Evolutionary conservation across 2,329 filamentous ascomycete species (phyloP).

Genomic region (Beauveria medogensis): DNA sequence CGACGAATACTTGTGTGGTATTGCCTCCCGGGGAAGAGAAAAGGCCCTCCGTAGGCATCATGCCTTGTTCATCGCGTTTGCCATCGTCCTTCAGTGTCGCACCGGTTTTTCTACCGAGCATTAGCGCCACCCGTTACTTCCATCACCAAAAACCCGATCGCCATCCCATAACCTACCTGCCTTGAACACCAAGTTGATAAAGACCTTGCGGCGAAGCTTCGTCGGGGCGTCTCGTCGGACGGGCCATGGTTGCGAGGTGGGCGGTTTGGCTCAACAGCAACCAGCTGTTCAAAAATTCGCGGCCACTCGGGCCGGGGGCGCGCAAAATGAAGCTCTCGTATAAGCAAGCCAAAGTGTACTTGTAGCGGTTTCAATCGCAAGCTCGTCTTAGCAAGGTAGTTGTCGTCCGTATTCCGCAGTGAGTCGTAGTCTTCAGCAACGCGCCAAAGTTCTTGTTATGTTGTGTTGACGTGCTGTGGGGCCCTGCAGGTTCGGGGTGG

Average conservation of each 20-base stretch:
- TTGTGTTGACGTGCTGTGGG: constrained; percentile 9
- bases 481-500: constrained; percentile 3
- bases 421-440: not conserved
- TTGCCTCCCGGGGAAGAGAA: constrained; percentile 70
- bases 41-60: constrained; percentile 78
- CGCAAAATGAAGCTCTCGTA: not conserved
- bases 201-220: constrained; percentile 24
- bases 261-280: not conserved
- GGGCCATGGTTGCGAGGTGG: constrained; percentile 22
- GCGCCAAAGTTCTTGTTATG: constrained; percentile 6
- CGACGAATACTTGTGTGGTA: constrained; percentile 11
- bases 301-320: not conserved
- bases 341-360: not conserved
- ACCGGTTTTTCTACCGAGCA: constrained; percentile 69
- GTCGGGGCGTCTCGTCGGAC: constrained; percentile 22
- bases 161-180: constrained; percentile 25
- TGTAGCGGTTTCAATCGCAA: not conserved
- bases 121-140: constrained; percentile 1
- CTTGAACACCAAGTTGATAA: constrained; percentile 27
- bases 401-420: not conserved
- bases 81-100: constrained; percentile 71
- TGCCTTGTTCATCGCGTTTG: constrained; percentile 80
- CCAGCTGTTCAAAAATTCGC: not conserved
- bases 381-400: not conserved
- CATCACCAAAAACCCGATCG: not conserved